Evolutionary conservation across 2,329 filamentous ascomycete species (phyloP), one percentile per base, ranked within the genome.

Genomic region (Hymenoscyphus salicellus): DNA sequence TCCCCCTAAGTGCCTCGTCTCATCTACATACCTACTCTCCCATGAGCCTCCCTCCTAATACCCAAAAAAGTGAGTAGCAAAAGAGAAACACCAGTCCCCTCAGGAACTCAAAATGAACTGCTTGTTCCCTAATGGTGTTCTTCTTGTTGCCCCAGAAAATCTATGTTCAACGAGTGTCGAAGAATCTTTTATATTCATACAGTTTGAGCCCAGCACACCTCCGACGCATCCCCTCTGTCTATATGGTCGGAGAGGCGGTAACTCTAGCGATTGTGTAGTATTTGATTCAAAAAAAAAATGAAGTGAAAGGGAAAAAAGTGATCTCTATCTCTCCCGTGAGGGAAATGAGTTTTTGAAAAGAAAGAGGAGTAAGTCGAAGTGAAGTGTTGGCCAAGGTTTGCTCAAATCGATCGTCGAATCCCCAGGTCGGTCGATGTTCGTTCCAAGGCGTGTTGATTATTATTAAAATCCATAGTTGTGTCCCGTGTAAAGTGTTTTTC

Each of bases 221-320:
- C 46, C 14, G 26, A 65, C 7, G 3, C 33, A 16, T 17, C 36
- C 36, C 36, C 36, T 16, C 23, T 10, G 32, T 58, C 30, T 38
- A 36, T 36, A 11, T 41, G 30, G 58, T 52, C n/a, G 36, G 3
- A 56, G 38, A 43, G 69, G 71, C 71, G 71, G 73, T 73, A 66
- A 74, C 72, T 74, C 72, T 71, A 75, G 71, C 72, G 73, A 75
- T 71, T 28, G 68, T 72, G 66, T 23, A 52, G 63, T 69, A 69
- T 69, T 63, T 68, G 62, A 68, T 66, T 66, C 61, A 64, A 63
- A 68, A 69, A 58, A 46, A 8, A 46, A 65, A 64, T 17, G 43
- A 49, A 49, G 20, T 1, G 33, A 36, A 38, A 57, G 33, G 55
- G 61, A 64, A 62, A 65, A 52, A 33, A 17, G 16, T 23, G 16